phyloP scores from a whole-genome alignment of 2,329 filamentous ascomycete genomes.

The Cladosporium sp. region DNA sequence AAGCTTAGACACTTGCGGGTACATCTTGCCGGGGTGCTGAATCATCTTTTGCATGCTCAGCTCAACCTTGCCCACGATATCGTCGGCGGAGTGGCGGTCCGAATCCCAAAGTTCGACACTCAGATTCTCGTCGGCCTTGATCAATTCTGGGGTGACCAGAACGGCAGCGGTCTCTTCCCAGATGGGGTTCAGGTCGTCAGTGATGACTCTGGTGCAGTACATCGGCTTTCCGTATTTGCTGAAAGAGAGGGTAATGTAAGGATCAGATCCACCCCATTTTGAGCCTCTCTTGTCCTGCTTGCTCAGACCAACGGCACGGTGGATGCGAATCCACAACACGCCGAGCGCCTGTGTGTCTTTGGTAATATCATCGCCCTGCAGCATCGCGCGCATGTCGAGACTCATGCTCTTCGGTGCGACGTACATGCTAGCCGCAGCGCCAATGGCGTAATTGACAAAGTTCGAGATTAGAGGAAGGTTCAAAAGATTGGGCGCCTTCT shows the following conservation, averaged over 20 bases:
- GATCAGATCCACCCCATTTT: slow-evolving; percentile 84
- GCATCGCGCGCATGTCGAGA: slow-evolving; percentile 83
- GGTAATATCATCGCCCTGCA: slow-evolving; percentile 86
- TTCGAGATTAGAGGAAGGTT: slow-evolving; percentile 92
- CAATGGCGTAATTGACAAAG: slow-evolving; percentile 95
- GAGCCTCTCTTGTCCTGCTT: slow-evolving; percentile 86
- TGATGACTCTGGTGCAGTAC: slow-evolving; percentile 95
- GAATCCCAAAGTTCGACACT: slow-evolving; percentile 96
- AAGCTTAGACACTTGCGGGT: slow-evolving; percentile 81
- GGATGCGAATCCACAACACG: slow-evolving; percentile 88
- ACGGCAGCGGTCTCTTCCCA: slow-evolving; percentile 88
- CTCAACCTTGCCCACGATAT: slow-evolving; percentile 93
- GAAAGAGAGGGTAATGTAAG: slow-evolving; percentile 92
- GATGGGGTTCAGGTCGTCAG: slow-evolving; percentile 88
- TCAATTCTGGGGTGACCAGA: slow-evolving; percentile 81
- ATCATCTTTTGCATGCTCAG: slow-evolving; percentile 94
- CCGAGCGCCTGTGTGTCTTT: slow-evolving; percentile 86
- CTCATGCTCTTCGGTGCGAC: slow-evolving; percentile 88
- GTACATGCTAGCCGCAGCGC: slow-evolving; percentile 82
- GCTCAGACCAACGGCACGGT: slow-evolving; percentile 81
- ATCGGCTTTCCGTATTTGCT: slow-evolving; percentile 97
- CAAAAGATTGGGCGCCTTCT: slow-evolving; percentile 84
- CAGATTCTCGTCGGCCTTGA: slow-evolving; percentile 90
- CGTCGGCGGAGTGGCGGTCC: slow-evolving; percentile 86
- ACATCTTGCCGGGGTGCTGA: slow-evolving; percentile 90